Evolutionary conservation across 805 yeast genomes (phyloP).

Genomic region (Zygosaccharomyces pseudorouxii): DNA sequence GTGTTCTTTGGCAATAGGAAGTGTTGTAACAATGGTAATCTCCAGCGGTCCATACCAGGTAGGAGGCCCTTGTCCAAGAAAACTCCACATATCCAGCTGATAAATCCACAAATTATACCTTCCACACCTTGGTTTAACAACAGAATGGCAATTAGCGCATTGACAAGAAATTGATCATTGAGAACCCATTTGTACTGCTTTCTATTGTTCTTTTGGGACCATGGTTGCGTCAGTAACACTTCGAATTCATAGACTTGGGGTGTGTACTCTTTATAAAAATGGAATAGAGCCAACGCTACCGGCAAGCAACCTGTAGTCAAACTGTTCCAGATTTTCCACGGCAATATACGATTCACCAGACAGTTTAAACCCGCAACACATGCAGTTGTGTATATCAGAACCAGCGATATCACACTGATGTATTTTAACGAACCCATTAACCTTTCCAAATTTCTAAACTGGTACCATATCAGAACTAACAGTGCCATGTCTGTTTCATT

Average conservation of each 20-base stretch:
- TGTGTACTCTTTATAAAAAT: slow-evolving; percentile 38
- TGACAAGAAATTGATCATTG: slow-evolving; percentile 35
- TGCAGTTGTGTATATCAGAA: slow-evolving; percentile 46
- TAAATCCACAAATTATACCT: slow-evolving; percentile 38
- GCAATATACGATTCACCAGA: slow-evolving; percentile 28
- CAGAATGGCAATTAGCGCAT: slow-evolving; percentile 34
- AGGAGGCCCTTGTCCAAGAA: slow-evolving; percentile 41
- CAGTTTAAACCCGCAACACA: slow-evolving; percentile 36
- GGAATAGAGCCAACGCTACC: slow-evolving; percentile 37
- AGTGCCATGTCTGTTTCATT: slow-evolving; percentile 56
- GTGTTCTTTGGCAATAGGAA: slow-evolving; percentile 11
- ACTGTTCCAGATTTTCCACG: slow-evolving; percentile 39
- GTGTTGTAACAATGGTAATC: slow-evolving; percentile 30
- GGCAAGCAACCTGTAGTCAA: slow-evolving; percentile 44
- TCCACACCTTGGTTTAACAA: slow-evolving; percentile 42
- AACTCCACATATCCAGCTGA: slow-evolving; percentile 44
- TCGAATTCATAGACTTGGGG: slow-evolving; percentile 41
- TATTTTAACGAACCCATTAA: slow-evolving; percentile 53
- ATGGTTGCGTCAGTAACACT: slow-evolving; percentile 33
- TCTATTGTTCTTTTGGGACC: slow-evolving; percentile 15
- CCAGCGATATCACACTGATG: slow-evolving; percentile 42
- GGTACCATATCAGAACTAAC: slow-evolving; percentile 44
- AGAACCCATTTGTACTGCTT: slow-evolving; percentile 24
- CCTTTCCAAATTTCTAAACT: slow-evolving; percentile 53
- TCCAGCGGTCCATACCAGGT: slow-evolving; percentile 39